These are phyloP conservation scores for Rhodamnia rubescens DNA, from an alignment of 345 rosid genomes.

Conservation along the genomic window DNA sequence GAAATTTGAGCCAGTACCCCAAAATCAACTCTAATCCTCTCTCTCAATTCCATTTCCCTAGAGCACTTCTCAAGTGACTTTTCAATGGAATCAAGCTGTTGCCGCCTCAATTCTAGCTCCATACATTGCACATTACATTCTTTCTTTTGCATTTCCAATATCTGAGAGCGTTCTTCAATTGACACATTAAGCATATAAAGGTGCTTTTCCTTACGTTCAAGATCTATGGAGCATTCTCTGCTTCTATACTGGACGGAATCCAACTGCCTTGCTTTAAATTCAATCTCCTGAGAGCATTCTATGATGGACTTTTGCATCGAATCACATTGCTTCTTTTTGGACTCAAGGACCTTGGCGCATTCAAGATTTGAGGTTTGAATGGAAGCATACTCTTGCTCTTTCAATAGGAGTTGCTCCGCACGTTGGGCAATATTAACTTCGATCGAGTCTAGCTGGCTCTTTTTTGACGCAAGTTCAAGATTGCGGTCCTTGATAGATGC, in stretches of 20 bases:
- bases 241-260: background rate
- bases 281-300: conserved; percentile 7
- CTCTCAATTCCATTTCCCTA: too few species aligned
- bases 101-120: background rate
- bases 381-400: background rate
- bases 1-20: too few species aligned
- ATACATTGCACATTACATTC: background rate
- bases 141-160: conserved; percentile 10
- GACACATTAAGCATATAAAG: conserved; percentile 2
- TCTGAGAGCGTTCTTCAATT: background rate
- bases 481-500: background rate
- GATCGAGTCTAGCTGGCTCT: background rate
- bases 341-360: background rate
- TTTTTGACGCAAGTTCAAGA: background rate
- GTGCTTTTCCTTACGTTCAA: conserved; percentile 7
- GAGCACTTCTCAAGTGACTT: background rate
- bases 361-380: background rate
- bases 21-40: too few species aligned
- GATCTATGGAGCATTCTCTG: background rate
- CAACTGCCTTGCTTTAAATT: conserved; percentile 4
- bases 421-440: background rate
- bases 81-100: background rate
- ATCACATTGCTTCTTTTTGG: conserved; percentile 11
- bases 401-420: background rate
- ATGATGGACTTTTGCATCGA: conserved; percentile 5